Percentiles rank a stretch among this genome's conserved stretches.
These are phyloP conservation scores for Trichoderma gracile DNA, from an alignment of 2,329 filamentous ascomycete species.

Conservation along the genomic window DNA sequence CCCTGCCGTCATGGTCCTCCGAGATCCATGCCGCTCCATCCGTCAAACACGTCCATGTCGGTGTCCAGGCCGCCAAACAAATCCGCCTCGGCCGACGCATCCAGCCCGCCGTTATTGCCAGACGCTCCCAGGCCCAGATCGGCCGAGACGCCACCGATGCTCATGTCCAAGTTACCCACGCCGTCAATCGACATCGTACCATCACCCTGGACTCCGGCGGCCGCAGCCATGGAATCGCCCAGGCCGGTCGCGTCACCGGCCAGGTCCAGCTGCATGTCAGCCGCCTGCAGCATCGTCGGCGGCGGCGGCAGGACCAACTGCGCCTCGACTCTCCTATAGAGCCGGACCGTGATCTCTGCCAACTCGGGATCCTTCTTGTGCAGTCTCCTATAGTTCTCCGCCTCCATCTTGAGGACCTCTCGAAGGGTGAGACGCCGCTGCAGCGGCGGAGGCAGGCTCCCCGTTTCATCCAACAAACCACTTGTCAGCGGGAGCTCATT, in stretches of 20 bases:
- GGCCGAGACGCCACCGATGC: constrained; percentile 42
- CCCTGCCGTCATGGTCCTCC: not conserved
- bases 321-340: constrained; percentile 65
- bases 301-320: constrained; percentile 54
- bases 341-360: constrained; percentile 63
- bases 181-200: constrained; percentile 44
- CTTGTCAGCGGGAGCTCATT: constrained; percentile 43
- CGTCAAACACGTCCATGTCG: constrained; percentile 49
- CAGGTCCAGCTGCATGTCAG: constrained; percentile 45
- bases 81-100: constrained; percentile 41
- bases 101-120: constrained; percentile 37
- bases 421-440: constrained; percentile 58
- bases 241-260: constrained; percentile 43
- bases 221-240: constrained; percentile 47
- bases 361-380: constrained; percentile 57
- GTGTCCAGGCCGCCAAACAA: constrained; percentile 44
- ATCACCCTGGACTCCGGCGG: constrained; percentile 44
- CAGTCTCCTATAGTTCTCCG: constrained; percentile 58
- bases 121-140: constrained; percentile 44
- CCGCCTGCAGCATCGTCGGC: constrained; percentile 45
- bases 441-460: constrained; percentile 40
- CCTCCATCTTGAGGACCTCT: constrained; percentile 59
- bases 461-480: constrained; percentile 39
- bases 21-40: constrained; percentile 33
- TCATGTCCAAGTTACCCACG: constrained; percentile 50